Base-by-base conservation (phyloP, 192 early-diverging fungal species). In the Umbelopsis ramanniana region DNA sequence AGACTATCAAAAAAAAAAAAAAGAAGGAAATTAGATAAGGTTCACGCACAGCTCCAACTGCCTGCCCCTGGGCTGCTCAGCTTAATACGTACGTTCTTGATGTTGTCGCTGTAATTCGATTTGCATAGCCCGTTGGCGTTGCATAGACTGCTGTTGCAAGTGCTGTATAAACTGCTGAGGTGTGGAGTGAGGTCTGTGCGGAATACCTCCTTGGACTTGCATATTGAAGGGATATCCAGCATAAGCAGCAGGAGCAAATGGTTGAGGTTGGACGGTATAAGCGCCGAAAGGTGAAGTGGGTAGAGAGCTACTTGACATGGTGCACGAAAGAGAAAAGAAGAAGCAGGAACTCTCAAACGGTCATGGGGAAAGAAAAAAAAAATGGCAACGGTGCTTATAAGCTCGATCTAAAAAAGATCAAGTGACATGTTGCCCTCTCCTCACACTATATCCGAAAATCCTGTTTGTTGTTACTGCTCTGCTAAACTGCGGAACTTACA, bases 391-490 rank as follows among this genome's bases (percentile, higher is more conserved):
- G 57, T 63, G 57, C 57, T 63, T 22, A 17, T 22, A 22, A 26
- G 26, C 33, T 63, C 17, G 33, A 19, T 26, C 14, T 19, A 11
- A 19, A n/a, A n/a, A 19, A 29, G 26, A 37, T 37, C 33, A 37
- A 63, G 29, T 63, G 57, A 63, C 33, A n/a, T 63, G 57, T 29
- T 37, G 57, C 57, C 33, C 57, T 63, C 57, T 63, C 57, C 57
- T 35, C 26, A 63, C 15, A 37, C 33, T 63, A 63, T 63, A 63
- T 63, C 57, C 57, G 57, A 35, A 63, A 35, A 37, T 63, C 57
- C 57, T 63, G 57, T 63, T 63, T 63, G 57, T 63, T 63, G 33
- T 63, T 63, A 63, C 57, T 37, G 57, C 53, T 54, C 22, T 63
- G 26, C 57, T 63, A 63, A 63, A 22, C 57, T 63, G 57, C 57